Evolutionary conservation across 345 rosid species (phyloP).

Genomic region (Orychophragmus violaceus): DNA sequence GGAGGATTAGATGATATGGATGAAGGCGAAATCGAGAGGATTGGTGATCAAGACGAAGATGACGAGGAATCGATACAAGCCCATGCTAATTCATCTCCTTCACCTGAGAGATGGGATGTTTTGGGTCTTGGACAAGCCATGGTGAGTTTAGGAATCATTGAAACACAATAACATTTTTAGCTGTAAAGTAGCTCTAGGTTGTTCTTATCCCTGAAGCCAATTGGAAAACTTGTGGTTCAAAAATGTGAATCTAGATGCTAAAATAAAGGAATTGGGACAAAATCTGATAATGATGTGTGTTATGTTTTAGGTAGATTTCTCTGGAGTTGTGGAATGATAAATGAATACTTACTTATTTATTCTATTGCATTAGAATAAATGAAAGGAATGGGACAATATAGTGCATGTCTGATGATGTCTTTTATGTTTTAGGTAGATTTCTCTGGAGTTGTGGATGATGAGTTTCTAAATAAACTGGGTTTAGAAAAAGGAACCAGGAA

Average conservation of each 20-base stretch:
- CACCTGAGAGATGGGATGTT: conserved; percentile 88
- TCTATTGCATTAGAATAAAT: no score
- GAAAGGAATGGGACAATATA: no score
- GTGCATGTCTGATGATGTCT: background rate
- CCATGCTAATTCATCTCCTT: conserved; percentile 25
- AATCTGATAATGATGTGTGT: background rate
- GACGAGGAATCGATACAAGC: conserved; percentile 33
- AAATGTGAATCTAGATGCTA: background rate
- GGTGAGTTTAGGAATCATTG: conserved; percentile 35
- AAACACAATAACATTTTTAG: background rate
- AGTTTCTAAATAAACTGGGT: conserved; percentile 60
- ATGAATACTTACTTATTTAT: no score
- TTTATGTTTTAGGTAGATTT: conserved; percentile 68
- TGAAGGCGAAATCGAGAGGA: conserved; percentile 37
- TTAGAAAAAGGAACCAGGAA: conserved; percentile 87
- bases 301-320: conserved; percentile 76
- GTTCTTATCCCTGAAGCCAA: background rate
- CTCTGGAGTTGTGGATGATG: conserved; percentile 83
- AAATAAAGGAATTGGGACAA: background rate
- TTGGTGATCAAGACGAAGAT: conserved; percentile 33
- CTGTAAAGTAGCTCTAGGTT: background rate
- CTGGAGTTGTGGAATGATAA: conserved; percentile 85
- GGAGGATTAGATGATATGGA: conserved; percentile 35
- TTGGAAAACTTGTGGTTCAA: background rate
- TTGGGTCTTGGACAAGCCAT: conserved; percentile 97